A percentile compares a stretch with the other conserved stretches of the same genome.
Conservation (phyloP, 352 stramenopile genomes). For the Globisporangium paddicum region DNA sequence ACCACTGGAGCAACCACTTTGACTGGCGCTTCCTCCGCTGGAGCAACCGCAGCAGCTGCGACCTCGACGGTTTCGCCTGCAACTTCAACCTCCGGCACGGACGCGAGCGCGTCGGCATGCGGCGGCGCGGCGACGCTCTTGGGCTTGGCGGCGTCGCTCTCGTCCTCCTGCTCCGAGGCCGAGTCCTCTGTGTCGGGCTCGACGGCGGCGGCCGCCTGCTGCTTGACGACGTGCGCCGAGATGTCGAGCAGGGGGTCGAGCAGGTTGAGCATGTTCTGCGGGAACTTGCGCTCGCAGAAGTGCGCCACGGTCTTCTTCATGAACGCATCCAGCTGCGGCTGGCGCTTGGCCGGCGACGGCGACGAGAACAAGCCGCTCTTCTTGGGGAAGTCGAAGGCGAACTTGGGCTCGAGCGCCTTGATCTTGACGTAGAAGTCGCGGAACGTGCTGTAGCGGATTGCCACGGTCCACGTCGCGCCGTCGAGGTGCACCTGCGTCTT, state of each 20-base stretch:
- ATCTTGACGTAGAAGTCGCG: constrained; percentile 52
- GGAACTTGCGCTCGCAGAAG: constrained; percentile 36
- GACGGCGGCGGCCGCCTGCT: constrained; percentile 5
- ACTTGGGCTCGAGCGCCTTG: constrained; percentile 36
- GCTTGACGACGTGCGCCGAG: constrained; percentile 25
- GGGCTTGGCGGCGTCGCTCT: not conserved
- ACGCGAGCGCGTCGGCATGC: not conserved
- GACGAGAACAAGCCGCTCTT: constrained; percentile 64
- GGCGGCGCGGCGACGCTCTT: not conserved
- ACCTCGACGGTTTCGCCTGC: constrained; percentile 3
- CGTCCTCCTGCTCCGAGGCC: constrained; percentile 12
- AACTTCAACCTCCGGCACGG: constrained; percentile 2
- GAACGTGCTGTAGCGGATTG: constrained; percentile 65
- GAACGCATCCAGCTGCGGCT: constrained; percentile 63
- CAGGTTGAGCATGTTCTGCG: constrained; percentile 34
- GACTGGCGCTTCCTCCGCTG: not conserved
- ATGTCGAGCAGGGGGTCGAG: constrained; percentile 58
- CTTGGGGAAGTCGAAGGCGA: constrained; percentile 55
- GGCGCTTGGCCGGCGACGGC: constrained; percentile 43
- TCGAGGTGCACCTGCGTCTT: constrained; percentile 43
- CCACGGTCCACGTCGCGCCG: constrained; percentile 35
- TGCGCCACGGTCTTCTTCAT: constrained; percentile 46
- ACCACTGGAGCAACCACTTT: not conserved
- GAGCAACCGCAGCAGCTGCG: constrained; percentile 1
- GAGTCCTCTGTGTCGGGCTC: constrained; percentile 12